Percentiles rank a stretch among this genome's conserved stretches.
These are phyloP conservation scores for Cladosporium sp. DNA, from an alignment of 2,329 filamentous ascomycete species.

Conservation along the genomic window DNA sequence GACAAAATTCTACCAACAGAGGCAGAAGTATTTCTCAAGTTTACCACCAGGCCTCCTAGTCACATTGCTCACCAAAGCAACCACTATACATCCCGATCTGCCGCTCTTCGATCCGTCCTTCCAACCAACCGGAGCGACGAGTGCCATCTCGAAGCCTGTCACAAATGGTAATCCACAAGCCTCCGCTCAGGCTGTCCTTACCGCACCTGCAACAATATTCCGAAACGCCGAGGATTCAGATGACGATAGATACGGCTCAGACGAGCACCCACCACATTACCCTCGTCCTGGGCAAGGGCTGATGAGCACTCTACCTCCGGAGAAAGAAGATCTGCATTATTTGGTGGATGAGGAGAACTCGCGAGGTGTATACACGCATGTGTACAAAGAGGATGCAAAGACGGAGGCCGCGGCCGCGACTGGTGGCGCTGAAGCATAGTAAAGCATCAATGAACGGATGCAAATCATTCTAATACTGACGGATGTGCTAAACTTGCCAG, in stretches of 20 bases:
- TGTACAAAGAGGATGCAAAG: slow-evolving; percentile 23
- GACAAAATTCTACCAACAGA: slow-evolving; percentile 15
- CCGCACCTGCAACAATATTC: slow-evolving; percentile 19
- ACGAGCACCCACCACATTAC: slow-evolving; percentile 54
- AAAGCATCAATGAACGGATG: background rate
- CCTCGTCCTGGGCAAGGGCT: slow-evolving; percentile 61
- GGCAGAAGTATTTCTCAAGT: slow-evolving; percentile 52
- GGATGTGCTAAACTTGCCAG: too few relatives aligned
- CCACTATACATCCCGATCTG: slow-evolving; percentile 59
- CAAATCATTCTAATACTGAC: too few relatives aligned
- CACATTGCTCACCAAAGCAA: slow-evolving; percentile 59
- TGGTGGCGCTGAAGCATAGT: background rate
- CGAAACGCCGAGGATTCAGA: slow-evolving; percentile 36
- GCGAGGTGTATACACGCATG: slow-evolving; percentile 55
- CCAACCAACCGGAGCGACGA: slow-evolving; percentile 3
- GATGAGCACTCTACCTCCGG: slow-evolving; percentile 48
- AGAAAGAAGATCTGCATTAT: slow-evolving; percentile 58
- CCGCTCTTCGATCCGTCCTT: slow-evolving; percentile 55
- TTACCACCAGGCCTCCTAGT: slow-evolving; percentile 61
- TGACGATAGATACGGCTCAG: slow-evolving; percentile 53
- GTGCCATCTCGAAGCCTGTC: slow-evolving; percentile 28
- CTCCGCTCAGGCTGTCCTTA: slow-evolving; percentile 14
- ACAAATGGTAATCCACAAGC: slow-evolving; percentile 19
- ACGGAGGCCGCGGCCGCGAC: background rate
- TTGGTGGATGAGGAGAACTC: slow-evolving; percentile 54